Percentiles rank a stretch among this genome's conserved stretches.
Evolutionary conservation across 805 yeast species (phyloP).

Genomic region (Schwanniomyces pseudopolymorphus): DNA sequence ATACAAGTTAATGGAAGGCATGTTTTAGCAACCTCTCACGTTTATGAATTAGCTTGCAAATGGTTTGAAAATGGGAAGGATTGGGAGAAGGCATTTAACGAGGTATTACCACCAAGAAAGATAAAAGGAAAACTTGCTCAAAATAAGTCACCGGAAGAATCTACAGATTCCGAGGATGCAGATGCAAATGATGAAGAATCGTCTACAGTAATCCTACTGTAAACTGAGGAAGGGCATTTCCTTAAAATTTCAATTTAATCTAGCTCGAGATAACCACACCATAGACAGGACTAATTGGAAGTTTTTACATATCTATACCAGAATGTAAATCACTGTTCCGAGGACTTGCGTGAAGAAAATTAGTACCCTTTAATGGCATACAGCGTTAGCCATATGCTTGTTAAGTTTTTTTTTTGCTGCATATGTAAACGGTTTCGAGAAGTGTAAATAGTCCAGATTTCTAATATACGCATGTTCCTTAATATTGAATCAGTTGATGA

Average conservation of each 20-base stretch:
- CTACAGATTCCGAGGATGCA: background rate
- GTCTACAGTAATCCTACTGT: background rate
- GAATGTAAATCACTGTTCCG: too few relatives aligned
- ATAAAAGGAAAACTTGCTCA: conserved; percentile 14
- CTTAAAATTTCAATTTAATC: too few relatives aligned
- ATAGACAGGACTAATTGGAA: too few relatives aligned
- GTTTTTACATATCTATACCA: too few relatives aligned
- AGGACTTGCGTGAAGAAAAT: too few relatives aligned
- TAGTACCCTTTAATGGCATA: too few relatives aligned
- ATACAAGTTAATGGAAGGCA: conserved; percentile 81
- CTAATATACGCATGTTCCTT: background rate
- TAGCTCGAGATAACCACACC: too few relatives aligned
- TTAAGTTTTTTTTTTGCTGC: too few relatives aligned
- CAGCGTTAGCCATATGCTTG: too few relatives aligned
- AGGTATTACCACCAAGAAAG: conserved; percentile 84
- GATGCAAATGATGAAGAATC: background rate
- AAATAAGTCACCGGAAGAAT: background rate
- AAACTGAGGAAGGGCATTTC: background rate
- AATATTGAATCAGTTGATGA: background rate
- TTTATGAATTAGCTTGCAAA: conserved; percentile 79
- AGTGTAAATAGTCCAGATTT: too few relatives aligned
- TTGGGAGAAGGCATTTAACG: conserved; percentile 86
- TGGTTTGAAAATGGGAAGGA: conserved; percentile 70
- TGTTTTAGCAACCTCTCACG: conserved; percentile 92
- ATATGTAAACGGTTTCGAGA: background rate